Percentiles rank a stretch among this genome's conserved stretches.
These are phyloP conservation scores for Westerdykella sp. DNA, from an alignment of 2,329 filamentous ascomycete species.

Conservation along the genomic window DNA sequence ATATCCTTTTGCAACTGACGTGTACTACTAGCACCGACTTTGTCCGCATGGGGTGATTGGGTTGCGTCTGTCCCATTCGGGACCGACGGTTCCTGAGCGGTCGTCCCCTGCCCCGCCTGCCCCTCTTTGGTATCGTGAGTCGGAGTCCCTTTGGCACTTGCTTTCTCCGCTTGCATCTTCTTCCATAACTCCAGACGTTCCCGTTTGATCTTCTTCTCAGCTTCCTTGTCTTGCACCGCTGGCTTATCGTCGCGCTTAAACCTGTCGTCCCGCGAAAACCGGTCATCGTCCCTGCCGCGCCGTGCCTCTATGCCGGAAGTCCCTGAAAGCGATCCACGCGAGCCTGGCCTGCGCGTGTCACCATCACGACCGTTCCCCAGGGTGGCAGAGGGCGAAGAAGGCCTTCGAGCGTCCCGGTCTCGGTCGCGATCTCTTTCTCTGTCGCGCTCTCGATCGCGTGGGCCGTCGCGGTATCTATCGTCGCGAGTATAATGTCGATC, in stretches of 20 bases:
- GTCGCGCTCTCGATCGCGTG: slow-evolving; percentile 46
- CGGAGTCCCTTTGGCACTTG: slow-evolving; percentile 48
- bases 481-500: not conserved
- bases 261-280: slow-evolving; percentile 46
- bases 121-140: no score
- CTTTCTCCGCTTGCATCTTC: slow-evolving; percentile 71
- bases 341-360: slow-evolving; percentile 45
- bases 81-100: no score
- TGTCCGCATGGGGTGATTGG: no score
- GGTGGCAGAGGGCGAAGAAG: not conserved
- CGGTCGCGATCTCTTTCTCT: slow-evolving; percentile 56
- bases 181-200: slow-evolving; percentile 82
- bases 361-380: slow-evolving; percentile 51
- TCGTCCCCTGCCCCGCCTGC: no score
- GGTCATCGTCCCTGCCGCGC: slow-evolving; percentile 32
- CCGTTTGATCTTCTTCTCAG: slow-evolving; percentile 12
- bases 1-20: no score
- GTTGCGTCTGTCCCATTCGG: no score
- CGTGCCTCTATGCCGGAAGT: slow-evolving; percentile 19
- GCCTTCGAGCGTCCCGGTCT: slow-evolving; percentile 55
- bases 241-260: slow-evolving; percentile 51
- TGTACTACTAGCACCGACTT: no score
- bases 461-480: slow-evolving; percentile 49
- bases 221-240: slow-evolving; percentile 20
- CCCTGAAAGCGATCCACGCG: slow-evolving; percentile 66